Conservation (phyloP, 495 filamentous ascomycete species). For the Penicillium robsamsonii region DNA sequence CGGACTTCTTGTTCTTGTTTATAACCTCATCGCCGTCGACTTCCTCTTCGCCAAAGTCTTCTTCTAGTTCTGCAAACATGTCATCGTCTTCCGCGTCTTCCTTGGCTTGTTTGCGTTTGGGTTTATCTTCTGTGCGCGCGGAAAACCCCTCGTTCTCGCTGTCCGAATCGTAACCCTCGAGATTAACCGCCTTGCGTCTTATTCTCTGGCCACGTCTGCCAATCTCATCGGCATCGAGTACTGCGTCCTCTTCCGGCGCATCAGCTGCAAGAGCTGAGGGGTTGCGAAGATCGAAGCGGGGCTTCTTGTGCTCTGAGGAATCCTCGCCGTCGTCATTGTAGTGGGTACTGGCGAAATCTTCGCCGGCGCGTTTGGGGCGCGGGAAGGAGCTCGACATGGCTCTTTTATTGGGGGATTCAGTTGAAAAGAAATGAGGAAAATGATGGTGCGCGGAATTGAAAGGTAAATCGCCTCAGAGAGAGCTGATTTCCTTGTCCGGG, state of each 20-base stretch:
- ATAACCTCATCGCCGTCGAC: conserved; percentile 44
- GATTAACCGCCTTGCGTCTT: conserved; percentile 88
- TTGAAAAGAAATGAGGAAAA: background rate
- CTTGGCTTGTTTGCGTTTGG: conserved; percentile 49
- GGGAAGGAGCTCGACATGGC: conserved; percentile 63
- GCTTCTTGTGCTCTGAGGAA: conserved; percentile 66
- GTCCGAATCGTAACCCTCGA: conserved; percentile 96
- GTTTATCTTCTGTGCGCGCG: conserved; percentile 59
- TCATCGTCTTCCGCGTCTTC: conserved; percentile 61
- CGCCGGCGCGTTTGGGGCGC: conserved; percentile 78
- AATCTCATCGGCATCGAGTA: conserved; percentile 89
- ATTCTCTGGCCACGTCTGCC: conserved; percentile 72
- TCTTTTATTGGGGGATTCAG: background rate
- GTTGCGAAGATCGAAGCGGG: conserved; percentile 92
- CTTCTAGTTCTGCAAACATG: conserved; percentile 83
- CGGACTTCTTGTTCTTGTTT: conserved; percentile 72
- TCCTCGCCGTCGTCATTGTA: conserved; percentile 55
- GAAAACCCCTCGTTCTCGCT: conserved; percentile 90
- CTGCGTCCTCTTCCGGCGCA: conserved; percentile 72
- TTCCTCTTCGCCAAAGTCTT: conserved; percentile 56
- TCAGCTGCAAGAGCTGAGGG: conserved; percentile 83
- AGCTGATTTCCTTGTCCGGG: conserved; percentile 31
- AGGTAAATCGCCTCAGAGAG: background rate
- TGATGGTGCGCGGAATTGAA: conserved; percentile 16
- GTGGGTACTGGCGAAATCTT: conserved; percentile 72